Evolutionary conservation across 805 yeast genomes (phyloP).

Genomic region (Vanderwaltozyma verrucispora): DNA sequence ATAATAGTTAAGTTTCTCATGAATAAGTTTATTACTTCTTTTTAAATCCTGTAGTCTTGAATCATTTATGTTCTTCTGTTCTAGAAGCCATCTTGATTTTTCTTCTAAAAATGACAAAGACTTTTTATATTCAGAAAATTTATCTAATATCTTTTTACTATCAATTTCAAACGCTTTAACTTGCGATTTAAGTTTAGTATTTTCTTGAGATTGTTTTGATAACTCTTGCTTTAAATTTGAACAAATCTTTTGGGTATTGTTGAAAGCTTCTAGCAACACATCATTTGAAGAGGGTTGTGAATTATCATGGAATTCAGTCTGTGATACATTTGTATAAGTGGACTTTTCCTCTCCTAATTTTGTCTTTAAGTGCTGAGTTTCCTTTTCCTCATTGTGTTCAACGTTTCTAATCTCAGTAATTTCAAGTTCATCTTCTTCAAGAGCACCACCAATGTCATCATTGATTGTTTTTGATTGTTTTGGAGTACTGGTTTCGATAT

Average conservation of each 20-base stretch:
- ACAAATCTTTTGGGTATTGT: conserved; percentile 31
- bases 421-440: conserved; percentile 29
- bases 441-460: neutral
- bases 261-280: conserved; percentile 31
- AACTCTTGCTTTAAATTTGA: conserved; percentile 26
- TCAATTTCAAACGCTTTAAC: conserved; percentile 17
- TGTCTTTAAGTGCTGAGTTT: neutral
- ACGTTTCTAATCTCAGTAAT: conserved; percentile 33
- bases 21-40: conserved; percentile 12
- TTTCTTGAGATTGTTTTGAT: conserved; percentile 21
- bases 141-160: conserved; percentile 12
- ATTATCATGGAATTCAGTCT: too few relatives aligned
- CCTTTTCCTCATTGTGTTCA: neutral
- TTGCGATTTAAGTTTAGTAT: conserved; percentile 18
- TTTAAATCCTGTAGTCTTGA: conserved; percentile 16
- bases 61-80: conserved; percentile 18
- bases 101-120: conserved; percentile 16
- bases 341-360: too few relatives aligned
- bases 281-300: conserved; percentile 25
- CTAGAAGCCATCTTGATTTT: conserved; percentile 13
- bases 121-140: conserved; percentile 17
- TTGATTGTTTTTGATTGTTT: conserved; percentile 1
- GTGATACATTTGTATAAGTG: neutral
- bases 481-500: conserved; percentile 9
- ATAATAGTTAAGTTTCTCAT: conserved; percentile 11